Percentiles rank a stretch among this genome's conserved stretches.
These are phyloP conservation scores for Tolypocladium paradoxum DNA, from an alignment of 2,329 filamentous ascomycete genomes.

Conservation along the genomic window DNA sequence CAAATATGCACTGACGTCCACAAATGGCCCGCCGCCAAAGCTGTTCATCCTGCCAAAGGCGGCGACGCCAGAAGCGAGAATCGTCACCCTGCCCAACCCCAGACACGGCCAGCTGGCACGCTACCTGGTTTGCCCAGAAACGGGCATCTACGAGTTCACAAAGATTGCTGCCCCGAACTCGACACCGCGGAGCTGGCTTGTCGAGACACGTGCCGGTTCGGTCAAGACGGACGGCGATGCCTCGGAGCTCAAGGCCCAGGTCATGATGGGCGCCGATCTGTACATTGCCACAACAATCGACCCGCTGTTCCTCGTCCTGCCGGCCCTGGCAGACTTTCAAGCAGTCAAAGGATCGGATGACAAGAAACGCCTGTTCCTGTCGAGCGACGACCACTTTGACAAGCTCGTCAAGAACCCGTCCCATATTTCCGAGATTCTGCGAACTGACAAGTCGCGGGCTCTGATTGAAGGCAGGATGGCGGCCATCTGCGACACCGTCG, in stretches of 20 bases:
- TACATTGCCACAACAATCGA: slow-evolving; percentile 78
- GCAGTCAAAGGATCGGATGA: slow-evolving; percentile 30
- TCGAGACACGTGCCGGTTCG: slow-evolving; percentile 25
- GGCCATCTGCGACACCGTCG: slow-evolving; percentile 68
- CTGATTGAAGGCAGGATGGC: slow-evolving; percentile 56
- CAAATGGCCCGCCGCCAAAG: slow-evolving; percentile 33
- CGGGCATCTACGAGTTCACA: slow-evolving; percentile 56
- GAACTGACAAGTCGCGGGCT: slow-evolving; percentile 32
- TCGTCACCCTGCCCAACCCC: slow-evolving; percentile 51
- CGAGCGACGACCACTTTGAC: slow-evolving; percentile 63
- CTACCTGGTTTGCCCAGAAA: slow-evolving; percentile 51
- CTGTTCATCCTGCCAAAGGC: slow-evolving; percentile 52
- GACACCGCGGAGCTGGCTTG: slow-evolving; percentile 51
- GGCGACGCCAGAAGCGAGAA: slow-evolving; percentile 40
- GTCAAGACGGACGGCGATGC: slow-evolving; percentile 7
- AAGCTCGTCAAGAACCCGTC: slow-evolving; percentile 40
- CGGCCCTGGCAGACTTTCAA: slow-evolving; percentile 46
- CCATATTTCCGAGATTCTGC: slow-evolving; percentile 49
- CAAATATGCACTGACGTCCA: slow-evolving; percentile 29
- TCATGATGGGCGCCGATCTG: slow-evolving; percentile 61
- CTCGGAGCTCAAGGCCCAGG: slow-evolving; percentile 11
- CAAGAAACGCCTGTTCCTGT: slow-evolving; percentile 53
- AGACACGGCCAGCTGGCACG: slow-evolving; percentile 42
- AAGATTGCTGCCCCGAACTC: slow-evolving; percentile 41
- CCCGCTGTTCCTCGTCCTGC: slow-evolving; percentile 71